Percentiles rank a stretch among this genome's conserved stretches.
phyloP scores from a whole-genome alignment of 2,329 filamentous ascomycete genomes.

The Pseudocercospora eumusae region DNA sequence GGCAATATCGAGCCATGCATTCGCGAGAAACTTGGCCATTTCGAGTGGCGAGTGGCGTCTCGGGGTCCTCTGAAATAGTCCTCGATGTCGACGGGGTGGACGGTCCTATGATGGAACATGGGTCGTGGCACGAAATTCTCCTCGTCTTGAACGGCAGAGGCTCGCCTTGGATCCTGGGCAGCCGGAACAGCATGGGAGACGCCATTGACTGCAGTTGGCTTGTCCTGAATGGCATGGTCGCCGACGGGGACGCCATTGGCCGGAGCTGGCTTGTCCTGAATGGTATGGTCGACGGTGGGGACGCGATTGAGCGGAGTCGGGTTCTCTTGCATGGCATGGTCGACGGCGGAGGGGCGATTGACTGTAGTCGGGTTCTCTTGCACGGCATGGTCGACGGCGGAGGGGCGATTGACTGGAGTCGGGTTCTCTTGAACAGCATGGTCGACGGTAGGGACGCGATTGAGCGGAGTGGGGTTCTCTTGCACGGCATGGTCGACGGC shows the following conservation, averaged over 20 bases:
- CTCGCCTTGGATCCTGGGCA: not conserved
- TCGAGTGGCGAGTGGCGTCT: conserved; percentile 71
- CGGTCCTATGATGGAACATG: conserved; percentile 22
- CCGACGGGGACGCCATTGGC: too few relatives aligned
- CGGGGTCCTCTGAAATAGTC: conserved; percentile 53
- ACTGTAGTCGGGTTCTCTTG: not conserved
- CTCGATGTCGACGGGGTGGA: conserved; percentile 34
- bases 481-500: too few relatives aligned
- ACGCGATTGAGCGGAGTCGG: not conserved
- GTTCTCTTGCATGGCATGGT: too few relatives aligned
- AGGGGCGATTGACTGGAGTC: not conserved
- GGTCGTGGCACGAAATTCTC: conserved; percentile 15
- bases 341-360: too few relatives aligned
- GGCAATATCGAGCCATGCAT: conserved; percentile 75
- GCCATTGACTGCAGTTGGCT: not conserved
- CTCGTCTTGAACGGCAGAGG: conserved; percentile 7
- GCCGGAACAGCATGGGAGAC: not conserved
- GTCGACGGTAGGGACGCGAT: not conserved
- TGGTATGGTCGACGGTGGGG: not conserved
- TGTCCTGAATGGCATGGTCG: too few relatives aligned
- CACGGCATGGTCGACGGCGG: not conserved
- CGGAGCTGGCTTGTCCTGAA: not conserved
- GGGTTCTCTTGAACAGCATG: conserved; percentile 2
- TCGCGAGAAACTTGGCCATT: conserved; percentile 73
- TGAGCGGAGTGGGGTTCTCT: not conserved